These are phyloP conservation scores for Ganoderma meredithae DNA, from an alignment of 1,284 basidiomycete genomes.

Conservation along the genomic window DNA sequence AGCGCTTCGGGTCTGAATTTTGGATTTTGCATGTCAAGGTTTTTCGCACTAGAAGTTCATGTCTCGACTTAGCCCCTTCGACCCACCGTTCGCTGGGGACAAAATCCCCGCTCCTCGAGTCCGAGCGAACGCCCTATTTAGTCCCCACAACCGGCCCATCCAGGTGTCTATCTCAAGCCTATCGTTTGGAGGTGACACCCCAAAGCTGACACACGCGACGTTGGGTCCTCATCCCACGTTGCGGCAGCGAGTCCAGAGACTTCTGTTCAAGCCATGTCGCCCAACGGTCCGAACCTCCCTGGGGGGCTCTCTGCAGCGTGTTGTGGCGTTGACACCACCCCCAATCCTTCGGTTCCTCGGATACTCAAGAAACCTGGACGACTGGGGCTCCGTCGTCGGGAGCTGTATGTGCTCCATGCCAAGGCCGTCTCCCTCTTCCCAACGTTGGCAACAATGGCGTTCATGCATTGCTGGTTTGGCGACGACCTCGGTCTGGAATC, in stretches of 20 bases:
- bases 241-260: neutral
- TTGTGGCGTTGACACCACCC: conserved; percentile 14
- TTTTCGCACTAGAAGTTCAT: conserved; percentile 10
- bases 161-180: conserved; percentile 12
- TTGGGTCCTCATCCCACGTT: neutral
- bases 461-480: neutral
- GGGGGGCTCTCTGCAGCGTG: conserved; percentile 6
- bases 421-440: neutral
- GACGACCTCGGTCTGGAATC: conserved; percentile 2
- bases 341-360: neutral
- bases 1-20: conserved; percentile 6
- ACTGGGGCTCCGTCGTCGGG: conserved; percentile 15
- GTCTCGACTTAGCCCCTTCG: neutral
- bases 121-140: neutral
- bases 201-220: neutral
- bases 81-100: conserved; percentile 10
- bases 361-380: neutral
- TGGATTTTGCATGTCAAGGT: conserved; percentile 9
- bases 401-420: conserved; percentile 4
- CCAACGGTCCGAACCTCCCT: conserved; percentile 10
- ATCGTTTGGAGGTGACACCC: conserved; percentile 12
- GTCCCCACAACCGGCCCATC: neutral
- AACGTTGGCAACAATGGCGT: conserved; percentile 2
- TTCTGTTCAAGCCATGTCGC: conserved; percentile 8
- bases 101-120: conserved; percentile 4